Conservation (phyloP, 2,329 filamentous ascomycete species). For the Periconia macrospinosa region DNA sequence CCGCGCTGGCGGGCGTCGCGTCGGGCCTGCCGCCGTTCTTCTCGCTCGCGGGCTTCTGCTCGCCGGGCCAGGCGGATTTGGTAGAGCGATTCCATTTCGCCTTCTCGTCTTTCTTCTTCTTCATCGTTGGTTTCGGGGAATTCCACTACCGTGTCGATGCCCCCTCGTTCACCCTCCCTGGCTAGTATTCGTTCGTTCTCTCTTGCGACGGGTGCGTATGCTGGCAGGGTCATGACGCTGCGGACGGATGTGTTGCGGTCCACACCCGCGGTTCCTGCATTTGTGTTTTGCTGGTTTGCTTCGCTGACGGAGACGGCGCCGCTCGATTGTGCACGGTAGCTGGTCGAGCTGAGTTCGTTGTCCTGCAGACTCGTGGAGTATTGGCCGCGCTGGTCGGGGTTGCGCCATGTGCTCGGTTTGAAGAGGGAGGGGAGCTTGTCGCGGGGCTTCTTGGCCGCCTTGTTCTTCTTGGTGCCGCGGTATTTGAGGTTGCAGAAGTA, state of each 20-base stretch:
- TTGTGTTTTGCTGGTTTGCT: slow-evolving; percentile 28
- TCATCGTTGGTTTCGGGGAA: slow-evolving; percentile 78
- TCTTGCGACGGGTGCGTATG: slow-evolving; percentile 73
- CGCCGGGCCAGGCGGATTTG: slow-evolving; percentile 82
- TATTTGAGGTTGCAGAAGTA: slow-evolving; percentile 17
- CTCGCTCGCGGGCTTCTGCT: slow-evolving; percentile 73
- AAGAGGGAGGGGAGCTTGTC: slow-evolving; percentile 37
- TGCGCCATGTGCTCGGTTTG: slow-evolving; percentile 14
- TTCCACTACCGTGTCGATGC: slow-evolving; percentile 88
- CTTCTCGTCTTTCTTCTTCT: slow-evolving; percentile 75
- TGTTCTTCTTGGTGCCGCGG: background rate
- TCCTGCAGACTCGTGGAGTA: slow-evolving; percentile 41
- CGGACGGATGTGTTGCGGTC: slow-evolving; percentile 84
- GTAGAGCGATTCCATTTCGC: slow-evolving; percentile 91
- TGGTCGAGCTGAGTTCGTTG: slow-evolving; percentile 28
- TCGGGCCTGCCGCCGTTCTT: slow-evolving; percentile 70
- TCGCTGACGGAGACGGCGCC: slow-evolving; percentile 21
- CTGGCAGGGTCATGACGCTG: slow-evolving; percentile 90
- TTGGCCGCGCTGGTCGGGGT: slow-evolving; percentile 27
- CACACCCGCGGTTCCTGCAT: slow-evolving; percentile 49
- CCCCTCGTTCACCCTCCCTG: slow-evolving; percentile 85
- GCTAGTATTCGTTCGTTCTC: slow-evolving; percentile 82
- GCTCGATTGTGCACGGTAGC: slow-evolving; percentile 33
- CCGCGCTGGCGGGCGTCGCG: slow-evolving; percentile 72
- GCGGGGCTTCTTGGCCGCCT: background rate